A percentile compares a stretch with the other conserved stretches of the same genome.
These are phyloP conservation scores for Tremella fuciformis DNA, from an alignment of 768 basidiomycete species.

Conservation along the genomic window DNA sequence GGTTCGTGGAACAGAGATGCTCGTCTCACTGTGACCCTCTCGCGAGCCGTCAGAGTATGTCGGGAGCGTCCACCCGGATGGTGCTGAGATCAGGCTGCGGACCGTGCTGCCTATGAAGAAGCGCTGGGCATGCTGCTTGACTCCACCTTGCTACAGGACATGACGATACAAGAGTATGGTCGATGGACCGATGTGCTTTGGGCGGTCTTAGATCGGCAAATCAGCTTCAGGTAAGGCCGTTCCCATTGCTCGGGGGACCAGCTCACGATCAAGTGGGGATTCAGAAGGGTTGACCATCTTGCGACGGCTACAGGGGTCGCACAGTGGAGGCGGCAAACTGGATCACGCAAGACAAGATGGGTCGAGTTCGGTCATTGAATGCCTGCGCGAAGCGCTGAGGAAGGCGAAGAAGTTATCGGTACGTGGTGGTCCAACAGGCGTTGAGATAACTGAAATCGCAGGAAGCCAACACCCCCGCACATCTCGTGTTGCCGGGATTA, in stretches of 20 bases:
- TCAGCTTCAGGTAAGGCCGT: constrained; percentile 28
- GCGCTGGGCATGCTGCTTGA: constrained; percentile 32
- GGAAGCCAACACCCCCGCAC: constrained; percentile 22
- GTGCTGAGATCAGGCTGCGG: constrained; percentile 16
- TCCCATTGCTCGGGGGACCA: background rate
- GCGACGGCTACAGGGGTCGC: background rate
- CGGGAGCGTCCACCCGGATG: background rate
- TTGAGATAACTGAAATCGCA: background rate
- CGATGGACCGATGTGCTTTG: constrained; percentile 41
- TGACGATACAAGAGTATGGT: constrained; percentile 34
- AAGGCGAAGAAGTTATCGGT: constrained; percentile 3
- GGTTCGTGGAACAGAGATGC: constrained; percentile 17
- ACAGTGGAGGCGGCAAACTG: too few species aligned
- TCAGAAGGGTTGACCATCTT: constrained; percentile 10
- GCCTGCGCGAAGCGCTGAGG: background rate
- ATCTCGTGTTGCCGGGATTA: constrained; percentile 35
- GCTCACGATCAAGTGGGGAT: constrained; percentile 22
- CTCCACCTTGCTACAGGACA: constrained; percentile 13
- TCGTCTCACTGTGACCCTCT: constrained; percentile 29
- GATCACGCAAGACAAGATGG: background rate
- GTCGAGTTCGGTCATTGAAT: background rate
- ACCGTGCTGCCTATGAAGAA: constrained; percentile 26
- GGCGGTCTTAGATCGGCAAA: constrained; percentile 33
- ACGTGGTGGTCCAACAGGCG: background rate
- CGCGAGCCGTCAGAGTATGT: constrained; percentile 36